These are phyloP conservation scores for Naganishia antarctica DNA, from an alignment of 768 basidiomycete species.

Conservation along the genomic window DNA sequence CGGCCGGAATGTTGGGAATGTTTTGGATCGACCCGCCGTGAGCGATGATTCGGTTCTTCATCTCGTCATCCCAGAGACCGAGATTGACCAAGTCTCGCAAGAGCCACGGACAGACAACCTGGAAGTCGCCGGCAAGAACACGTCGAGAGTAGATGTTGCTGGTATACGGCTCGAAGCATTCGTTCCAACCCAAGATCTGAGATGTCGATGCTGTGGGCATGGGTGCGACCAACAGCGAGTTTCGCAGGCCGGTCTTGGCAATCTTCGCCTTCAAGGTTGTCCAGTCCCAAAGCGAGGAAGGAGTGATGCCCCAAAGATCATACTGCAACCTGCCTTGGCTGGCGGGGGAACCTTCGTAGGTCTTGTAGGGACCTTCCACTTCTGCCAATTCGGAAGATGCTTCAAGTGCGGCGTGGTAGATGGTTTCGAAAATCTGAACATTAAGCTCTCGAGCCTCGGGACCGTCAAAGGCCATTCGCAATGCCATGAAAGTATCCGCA, in stretches of 20 bases:
- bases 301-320: conserved; percentile 91
- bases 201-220: conserved; percentile 99
- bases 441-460: conserved; percentile 80
- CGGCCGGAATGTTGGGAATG: conserved; percentile 78
- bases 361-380: conserved; percentile 75
- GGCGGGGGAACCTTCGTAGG: conserved; percentile 86
- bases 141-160: conserved; percentile 99
- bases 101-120: conserved; percentile 97
- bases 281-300: conserved; percentile 93
- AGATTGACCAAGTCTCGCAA: conserved; percentile 95
- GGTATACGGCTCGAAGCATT: conserved; percentile 98
- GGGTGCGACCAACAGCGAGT: conserved; percentile 86
- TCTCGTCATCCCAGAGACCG: conserved; percentile 92
- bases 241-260: conserved; percentile 70
- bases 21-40: conserved; percentile 74
- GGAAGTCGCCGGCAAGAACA: conserved; percentile 99
- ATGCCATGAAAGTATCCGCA: conserved; percentile 95
- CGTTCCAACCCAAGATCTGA: conserved; percentile 96
- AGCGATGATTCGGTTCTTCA: conserved; percentile 99
- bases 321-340: conserved; percentile 81
- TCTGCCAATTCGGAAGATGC: conserved; percentile 81
- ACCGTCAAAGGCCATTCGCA: conserved; percentile 93
- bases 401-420: conserved; percentile 91
- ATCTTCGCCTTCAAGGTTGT: conserved; percentile 76
- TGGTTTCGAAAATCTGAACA: conserved; percentile 95